Base-by-base conservation (phyloP, 2,329 filamentous ascomycete species). In the Furcasterigmium furcatum region DNA sequence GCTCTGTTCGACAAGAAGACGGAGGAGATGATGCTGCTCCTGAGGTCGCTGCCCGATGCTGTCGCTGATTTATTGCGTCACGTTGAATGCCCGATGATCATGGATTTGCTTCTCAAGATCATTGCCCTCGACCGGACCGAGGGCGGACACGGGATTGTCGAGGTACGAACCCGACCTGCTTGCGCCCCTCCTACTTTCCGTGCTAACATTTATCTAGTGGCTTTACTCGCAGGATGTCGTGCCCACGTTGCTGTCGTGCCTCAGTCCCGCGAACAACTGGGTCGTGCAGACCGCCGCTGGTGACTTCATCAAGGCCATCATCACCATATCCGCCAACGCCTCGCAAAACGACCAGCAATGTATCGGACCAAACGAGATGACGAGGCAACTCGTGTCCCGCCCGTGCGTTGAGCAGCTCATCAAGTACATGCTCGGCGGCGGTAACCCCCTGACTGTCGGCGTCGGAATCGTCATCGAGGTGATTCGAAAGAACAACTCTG, bases 291-390 rank as follows among this genome's bases (percentile, higher is more conserved):
- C 94, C 0, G 95, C 94, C 0, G 94, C 94, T 1, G 94, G 94
- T 36, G 94, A 99, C 62, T 99, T 99, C 56, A 80, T 99, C 58
- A 99, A 99, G 66, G 94, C 94, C 35, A 96, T 99, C 61, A 97
- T 99, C 55, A 99, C 94, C 21, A 96, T 99, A 47, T 97, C 94
- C 2, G 94, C 94, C 49, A 99, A 99, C 61, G 94, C 94, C 4
- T 96, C 92, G 2, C 94, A 96, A 57, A 95, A 96, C 59, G 94
- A 99, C 60, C 91, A 96, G 63, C 94, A 92, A n/a, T 96, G 95
- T 58, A 97, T 99, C 62, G 94, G 94, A 4, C 94, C 94, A 4
- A 99, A 99, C 63, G 94, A 96, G 61, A 79, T 99, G 41, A 99
- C 94, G 5, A 85, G 94, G 34, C 91, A 99, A 67, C 78, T 99